Evolutionary conservation across 2,329 filamentous ascomycete genomes (phyloP).

Genomic region (Aspergillus pseudonomiae): DNA sequence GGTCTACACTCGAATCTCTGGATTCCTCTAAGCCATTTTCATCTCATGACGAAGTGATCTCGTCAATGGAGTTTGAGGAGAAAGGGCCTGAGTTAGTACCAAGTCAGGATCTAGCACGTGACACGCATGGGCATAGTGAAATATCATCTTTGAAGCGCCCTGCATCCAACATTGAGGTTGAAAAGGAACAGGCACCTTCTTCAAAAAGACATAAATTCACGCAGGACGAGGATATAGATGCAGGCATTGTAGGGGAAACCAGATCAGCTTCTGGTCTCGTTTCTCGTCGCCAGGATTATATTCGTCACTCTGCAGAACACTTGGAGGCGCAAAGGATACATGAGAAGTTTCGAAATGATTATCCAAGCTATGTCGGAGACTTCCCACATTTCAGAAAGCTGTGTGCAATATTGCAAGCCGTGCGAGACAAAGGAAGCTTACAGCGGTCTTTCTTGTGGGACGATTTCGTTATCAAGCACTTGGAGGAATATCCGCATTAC

Average conservation of each 20-base stretch:
- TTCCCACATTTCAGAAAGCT: constrained; percentile 42
- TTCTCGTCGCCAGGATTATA: constrained; percentile 26
- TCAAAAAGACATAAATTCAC: constrained; percentile 16
- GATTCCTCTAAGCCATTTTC: constrained; percentile 22
- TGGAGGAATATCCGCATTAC: constrained; percentile 42
- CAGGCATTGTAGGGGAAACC: neutral
- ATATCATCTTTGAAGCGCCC: constrained; percentile 18
- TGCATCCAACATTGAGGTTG: constrained; percentile 14
- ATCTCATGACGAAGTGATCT: constrained; percentile 22
- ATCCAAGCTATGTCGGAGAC: constrained; percentile 43
- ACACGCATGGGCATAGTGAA: constrained; percentile 10
- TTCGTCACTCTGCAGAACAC: constrained; percentile 21
- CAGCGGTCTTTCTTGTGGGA: constrained; percentile 47
- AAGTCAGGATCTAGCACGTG: constrained; percentile 5
- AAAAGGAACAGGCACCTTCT: constrained; percentile 17
- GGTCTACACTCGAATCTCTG: constrained; percentile 16
- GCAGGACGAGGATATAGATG: neutral
- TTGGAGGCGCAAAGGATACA: constrained; percentile 34
- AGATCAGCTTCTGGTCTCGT: constrained; percentile 18
- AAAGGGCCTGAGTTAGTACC: constrained; percentile 1
- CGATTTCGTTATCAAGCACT: constrained; percentile 49
- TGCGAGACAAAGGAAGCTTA: constrained; percentile 34
- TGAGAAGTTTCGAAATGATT: constrained; percentile 42
- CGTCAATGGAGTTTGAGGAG: constrained; percentile 16
- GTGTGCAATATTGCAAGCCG: constrained; percentile 38